A percentile compares a stretch with the other conserved stretches of the same genome.
phyloP scores from a whole-genome alignment of 1,284 basidiomycete genomes.

The Cystobasidium sp. region DNA sequence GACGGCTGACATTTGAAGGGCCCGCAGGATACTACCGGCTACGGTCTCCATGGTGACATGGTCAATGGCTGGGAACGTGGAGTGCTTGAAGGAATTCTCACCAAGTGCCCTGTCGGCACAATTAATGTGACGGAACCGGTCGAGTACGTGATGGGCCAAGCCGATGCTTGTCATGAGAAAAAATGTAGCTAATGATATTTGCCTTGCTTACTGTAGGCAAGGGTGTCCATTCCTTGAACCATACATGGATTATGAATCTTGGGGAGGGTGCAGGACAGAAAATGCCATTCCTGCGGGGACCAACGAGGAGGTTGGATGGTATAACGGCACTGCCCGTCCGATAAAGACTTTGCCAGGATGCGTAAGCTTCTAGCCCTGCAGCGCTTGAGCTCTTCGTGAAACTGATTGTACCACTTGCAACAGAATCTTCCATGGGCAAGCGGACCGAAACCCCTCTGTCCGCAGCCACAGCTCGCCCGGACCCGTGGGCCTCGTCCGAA shows the following conservation, averaged over 20 bases:
- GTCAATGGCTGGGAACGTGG: slow-evolving; percentile 23
- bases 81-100: slow-evolving; percentile 14
- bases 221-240: slow-evolving; percentile 16
- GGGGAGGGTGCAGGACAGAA: slow-evolving; percentile 18
- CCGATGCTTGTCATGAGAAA: background rate
- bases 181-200: background rate
- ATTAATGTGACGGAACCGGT: slow-evolving; percentile 20
- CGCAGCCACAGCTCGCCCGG: background rate
- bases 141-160: background rate
- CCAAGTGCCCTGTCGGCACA: slow-evolving; percentile 5
- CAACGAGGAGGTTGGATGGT: slow-evolving; percentile 12
- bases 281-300: slow-evolving; percentile 5
- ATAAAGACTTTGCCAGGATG: slow-evolving; percentile 6
- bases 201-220: slow-evolving; percentile 1
- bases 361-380: background rate
- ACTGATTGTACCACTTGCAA: background rate
- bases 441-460: background rate
- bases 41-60: slow-evolving; percentile 27
- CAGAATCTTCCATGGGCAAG: slow-evolving; percentile 13
- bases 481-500: background rate
- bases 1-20: background rate
- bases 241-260: slow-evolving; percentile 15
- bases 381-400: background rate
- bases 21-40: slow-evolving; percentile 17
- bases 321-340: slow-evolving; percentile 10